These are phyloP conservation scores for Detonula confervacea DNA, from an alignment of 352 stramenopile species.

Conservation along the genomic window DNA sequence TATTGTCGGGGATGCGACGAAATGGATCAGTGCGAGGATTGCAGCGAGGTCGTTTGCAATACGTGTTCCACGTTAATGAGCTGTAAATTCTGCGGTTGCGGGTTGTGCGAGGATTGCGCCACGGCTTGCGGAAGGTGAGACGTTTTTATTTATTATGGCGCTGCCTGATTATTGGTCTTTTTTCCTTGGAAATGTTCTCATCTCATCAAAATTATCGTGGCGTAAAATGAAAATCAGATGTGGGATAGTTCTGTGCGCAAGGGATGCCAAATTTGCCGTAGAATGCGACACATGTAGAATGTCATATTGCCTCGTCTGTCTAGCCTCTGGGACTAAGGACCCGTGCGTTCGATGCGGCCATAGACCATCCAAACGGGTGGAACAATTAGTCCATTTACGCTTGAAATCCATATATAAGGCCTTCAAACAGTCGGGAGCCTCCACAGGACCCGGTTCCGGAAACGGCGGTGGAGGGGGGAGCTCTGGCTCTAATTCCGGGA, in stretches of 20 bases:
- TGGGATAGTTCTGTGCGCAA: constrained; percentile 84
- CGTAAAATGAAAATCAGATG: constrained; percentile 58
- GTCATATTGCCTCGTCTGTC: constrained; percentile 86
- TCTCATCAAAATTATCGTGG: not conserved
- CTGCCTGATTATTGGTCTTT: not conserved
- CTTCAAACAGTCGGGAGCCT: constrained; percentile 82
- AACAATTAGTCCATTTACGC: constrained; percentile 85
- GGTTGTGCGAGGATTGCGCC: constrained; percentile 85
- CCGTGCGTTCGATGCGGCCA: constrained; percentile 83
- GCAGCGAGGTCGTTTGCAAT: constrained; percentile 84
- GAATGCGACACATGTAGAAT: constrained; percentile 86
- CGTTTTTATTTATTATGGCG: not conserved
- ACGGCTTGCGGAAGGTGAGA: constrained; percentile 82
- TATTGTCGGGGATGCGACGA: constrained; percentile 84
- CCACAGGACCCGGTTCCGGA: constrained; percentile 11
- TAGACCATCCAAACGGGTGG: constrained; percentile 81
- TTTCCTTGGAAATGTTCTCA: not conserved
- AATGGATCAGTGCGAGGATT: constrained; percentile 88
- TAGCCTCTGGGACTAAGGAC: constrained; percentile 84
- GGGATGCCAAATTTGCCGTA: constrained; percentile 87
- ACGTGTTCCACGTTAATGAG: constrained; percentile 82
- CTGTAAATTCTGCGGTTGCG: constrained; percentile 87
- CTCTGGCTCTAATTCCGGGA: constrained; percentile 31
- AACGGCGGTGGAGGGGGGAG: constrained; percentile 9
- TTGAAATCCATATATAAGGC: constrained; percentile 87